These are phyloP conservation scores for Lepidium aucheri DNA, from an alignment of 345 rosid species.

Conservation along the genomic window DNA sequence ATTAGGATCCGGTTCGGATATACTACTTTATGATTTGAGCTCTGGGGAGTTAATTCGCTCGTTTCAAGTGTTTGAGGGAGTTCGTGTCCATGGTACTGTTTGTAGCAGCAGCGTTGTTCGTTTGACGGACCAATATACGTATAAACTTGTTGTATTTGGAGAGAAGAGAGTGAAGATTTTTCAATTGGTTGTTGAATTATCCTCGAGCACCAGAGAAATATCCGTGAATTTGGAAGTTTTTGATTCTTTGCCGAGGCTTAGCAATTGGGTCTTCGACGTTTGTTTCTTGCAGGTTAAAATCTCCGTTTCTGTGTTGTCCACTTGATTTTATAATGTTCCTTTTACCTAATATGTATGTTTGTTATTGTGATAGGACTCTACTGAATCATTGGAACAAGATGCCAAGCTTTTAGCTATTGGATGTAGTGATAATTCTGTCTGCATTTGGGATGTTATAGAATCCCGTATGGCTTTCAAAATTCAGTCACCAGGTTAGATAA, in stretches of 20 bases:
- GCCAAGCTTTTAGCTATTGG: slow-evolving; percentile 61
- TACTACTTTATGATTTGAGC: slow-evolving; percentile 53
- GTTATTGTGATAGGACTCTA: slow-evolving; percentile 27
- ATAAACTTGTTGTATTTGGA: slow-evolving; percentile 48
- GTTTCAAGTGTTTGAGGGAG: slow-evolving; percentile 74
- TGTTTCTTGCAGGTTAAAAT: slow-evolving; percentile 54
- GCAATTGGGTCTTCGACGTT: slow-evolving; percentile 75
- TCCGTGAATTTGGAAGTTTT: slow-evolving; percentile 33
- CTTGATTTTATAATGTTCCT: neutral
- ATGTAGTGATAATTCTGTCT: slow-evolving; percentile 71
- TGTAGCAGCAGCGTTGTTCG: slow-evolving; percentile 22
- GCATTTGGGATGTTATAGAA: slow-evolving; percentile 49
- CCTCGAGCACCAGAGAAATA: slow-evolving; percentile 18
- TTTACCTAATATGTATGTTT: slow-evolving; percentile 9
- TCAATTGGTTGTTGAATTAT: slow-evolving; percentile 27
- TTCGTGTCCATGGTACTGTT: slow-evolving; percentile 79
- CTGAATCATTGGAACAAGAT: slow-evolving; percentile 18
- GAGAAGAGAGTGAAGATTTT: slow-evolving; percentile 75
- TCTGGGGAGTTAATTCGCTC: slow-evolving; percentile 40
- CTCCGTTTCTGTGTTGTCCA: neutral
- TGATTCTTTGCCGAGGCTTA: slow-evolving; percentile 60
- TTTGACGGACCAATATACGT: neutral
- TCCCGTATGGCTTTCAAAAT: slow-evolving; percentile 45
- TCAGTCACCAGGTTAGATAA: slow-evolving; percentile 60
- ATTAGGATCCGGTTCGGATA: slow-evolving; percentile 79